Base-by-base conservation (phyloP, 768 basidiomycete genomes). In the Dacryopinax spathularia region DNA sequence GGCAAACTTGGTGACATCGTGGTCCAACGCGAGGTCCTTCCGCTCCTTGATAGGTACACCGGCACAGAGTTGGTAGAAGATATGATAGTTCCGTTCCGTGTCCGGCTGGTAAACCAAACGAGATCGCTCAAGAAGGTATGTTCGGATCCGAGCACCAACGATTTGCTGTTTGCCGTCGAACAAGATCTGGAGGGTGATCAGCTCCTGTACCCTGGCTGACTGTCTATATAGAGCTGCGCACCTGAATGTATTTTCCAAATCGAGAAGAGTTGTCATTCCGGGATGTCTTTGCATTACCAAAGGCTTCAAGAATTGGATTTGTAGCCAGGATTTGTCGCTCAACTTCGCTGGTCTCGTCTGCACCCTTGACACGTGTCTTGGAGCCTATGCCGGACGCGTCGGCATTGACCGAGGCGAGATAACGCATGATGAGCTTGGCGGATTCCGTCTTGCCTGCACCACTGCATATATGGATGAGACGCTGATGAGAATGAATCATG, bases 221-320 rank as follows among this genome's bases (percentile, higher is more conserved):
- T 15, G 7, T 31, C 16, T 34, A 20, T 10, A 61, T 5, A 64
- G 62, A 37, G 34, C 31, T 29, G 72, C 80, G 69, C 60, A 93
- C 96, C 83, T 99, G 95, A 67, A 99, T 97, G 76, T 99, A 99
- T 77, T 99, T 99, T 66, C 96, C 96, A 74, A 99, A 99, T 64
- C 96, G 85, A 22, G 96, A 99, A 7, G 92, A 96, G 74, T 99
- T 99, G 75, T 99, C 96, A 72, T 99, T 99, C 65, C 96, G 83
- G 16, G 96, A 97, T 33, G 96, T 99, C 77, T 99, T 99, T 25
- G 96, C 96, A 75, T 99, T 99, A 68, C 96, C 96, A 69, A 99
- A 98, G 0, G 96, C 90, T 75, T 99, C 96, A 66, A 99, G 86
- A 70, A 96, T 98, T 25, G 96, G 96, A 74, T 99, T 99, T n/a